These are phyloP conservation scores for Colletotrichum higginsianum DNA, from an alignment of 2,329 filamentous ascomycete genomes.

Conservation along the genomic window DNA sequence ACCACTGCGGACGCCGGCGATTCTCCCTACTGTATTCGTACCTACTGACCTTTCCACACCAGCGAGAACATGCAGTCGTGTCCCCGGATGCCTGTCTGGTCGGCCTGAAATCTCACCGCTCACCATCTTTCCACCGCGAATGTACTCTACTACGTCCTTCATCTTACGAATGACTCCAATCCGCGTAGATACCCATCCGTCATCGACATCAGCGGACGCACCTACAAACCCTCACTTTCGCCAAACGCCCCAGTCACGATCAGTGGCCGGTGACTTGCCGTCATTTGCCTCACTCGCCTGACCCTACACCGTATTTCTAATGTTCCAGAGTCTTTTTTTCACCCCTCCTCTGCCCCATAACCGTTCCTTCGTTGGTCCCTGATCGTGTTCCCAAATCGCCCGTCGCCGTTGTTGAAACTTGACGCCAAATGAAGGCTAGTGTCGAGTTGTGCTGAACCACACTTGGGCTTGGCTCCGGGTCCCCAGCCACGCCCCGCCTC, in stretches of 20 bases:
- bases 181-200: constrained; percentile 2
- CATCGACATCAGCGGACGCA: constrained; percentile 14
- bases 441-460: constrained; percentile 25
- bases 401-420: constrained; percentile 30
- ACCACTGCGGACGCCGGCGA: constrained; percentile 14
- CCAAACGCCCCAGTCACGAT: constrained; percentile 14
- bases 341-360: constrained; percentile 23
- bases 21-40: neutral
- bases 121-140: constrained; percentile 14
- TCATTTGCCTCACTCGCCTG: neutral
- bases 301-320: constrained; percentile 29
- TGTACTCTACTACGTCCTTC: constrained; percentile 10
- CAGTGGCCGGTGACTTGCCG: constrained; percentile 10
- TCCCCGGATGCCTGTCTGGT: constrained; percentile 27
- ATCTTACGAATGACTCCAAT: constrained; percentile 27
- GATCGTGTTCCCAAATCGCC: constrained; percentile 23
- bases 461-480: constrained; percentile 19
- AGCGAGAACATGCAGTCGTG: constrained; percentile 16
- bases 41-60: neutral
- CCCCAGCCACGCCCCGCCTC: constrained; percentile 35
- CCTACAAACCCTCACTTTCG: constrained; percentile 16
- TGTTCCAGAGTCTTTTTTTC: neutral
- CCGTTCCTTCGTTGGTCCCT: constrained; percentile 21
- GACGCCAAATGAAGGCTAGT: constrained; percentile 23
- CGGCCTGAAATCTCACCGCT: constrained; percentile 27